Conservation (phyloP, 139 green algal species). For the Coelastrella sp. region DNA sequence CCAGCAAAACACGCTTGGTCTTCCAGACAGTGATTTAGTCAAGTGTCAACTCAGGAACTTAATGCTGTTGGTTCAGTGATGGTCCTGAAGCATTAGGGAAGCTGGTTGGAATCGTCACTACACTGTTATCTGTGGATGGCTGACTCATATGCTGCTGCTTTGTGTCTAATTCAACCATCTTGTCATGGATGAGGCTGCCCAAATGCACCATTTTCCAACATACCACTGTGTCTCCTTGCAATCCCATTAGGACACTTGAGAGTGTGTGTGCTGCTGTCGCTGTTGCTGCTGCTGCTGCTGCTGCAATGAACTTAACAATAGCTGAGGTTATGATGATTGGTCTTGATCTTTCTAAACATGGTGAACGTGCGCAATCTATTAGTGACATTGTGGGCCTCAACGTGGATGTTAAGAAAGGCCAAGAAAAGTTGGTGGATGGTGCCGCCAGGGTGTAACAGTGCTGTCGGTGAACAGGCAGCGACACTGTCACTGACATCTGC, state of each 20-base stretch:
- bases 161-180: too few relatives aligned
- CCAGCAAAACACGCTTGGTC: too few relatives aligned
- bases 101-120: too few relatives aligned
- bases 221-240: not conserved
- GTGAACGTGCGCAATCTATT: constrained; percentile 21
- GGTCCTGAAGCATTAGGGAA: too few relatives aligned
- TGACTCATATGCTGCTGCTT: too few relatives aligned
- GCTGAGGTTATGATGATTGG: constrained; percentile 21
- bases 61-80: too few relatives aligned
- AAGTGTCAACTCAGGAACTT: too few relatives aligned
- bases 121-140: too few relatives aligned
- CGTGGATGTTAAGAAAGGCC: too few relatives aligned
- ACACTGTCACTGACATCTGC: too few relatives aligned
- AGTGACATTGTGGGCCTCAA: not conserved
- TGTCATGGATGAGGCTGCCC: not conserved
- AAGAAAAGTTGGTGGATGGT: not conserved
- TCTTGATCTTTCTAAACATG: constrained; percentile 46
- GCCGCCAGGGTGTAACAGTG: not conserved
- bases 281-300: constrained; percentile 35
- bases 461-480: not conserved
- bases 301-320: not conserved
- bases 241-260: not conserved
- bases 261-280: not conserved
- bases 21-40: too few relatives aligned
- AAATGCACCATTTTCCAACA: not conserved